Evolutionary conservation across 1,284 basidiomycete genomes (phyloP), one percentile per base, ranked within the genome.

Genomic region (Leucoagaricus sp.): DNA sequence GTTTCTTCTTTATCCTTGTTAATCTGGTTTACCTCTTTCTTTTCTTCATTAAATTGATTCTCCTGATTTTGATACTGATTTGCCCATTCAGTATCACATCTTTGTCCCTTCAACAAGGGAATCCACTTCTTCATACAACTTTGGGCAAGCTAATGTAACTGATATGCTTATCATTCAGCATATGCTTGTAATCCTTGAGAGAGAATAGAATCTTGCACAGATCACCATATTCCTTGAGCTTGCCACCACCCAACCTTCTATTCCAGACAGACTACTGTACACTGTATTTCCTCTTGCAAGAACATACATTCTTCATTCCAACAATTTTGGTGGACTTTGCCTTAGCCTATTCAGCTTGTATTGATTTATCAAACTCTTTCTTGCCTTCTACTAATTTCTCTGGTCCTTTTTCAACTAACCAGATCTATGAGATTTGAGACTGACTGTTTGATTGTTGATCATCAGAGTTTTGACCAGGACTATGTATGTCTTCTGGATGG

Each of bases 191-290:
- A n/a, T n/a, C n/a, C n/a, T n/a, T n/a, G n/a, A n/a, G n/a, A n/a
- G n/a, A n/a, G n/a, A n/a, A n/a, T n/a, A n/a, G n/a, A n/a, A n/a
- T n/a, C n/a, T n/a, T n/a, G n/a, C n/a, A n/a, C n/a, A n/a, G n/a
- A n/a, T n/a, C n/a, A n/a, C n/a, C n/a, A n/a, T n/a, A n/a, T n/a
- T n/a, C n/a, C n/a, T n/a, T n/a, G n/a, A n/a, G n/a, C n/a, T n/a
- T n/a, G n/a, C n/a, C n/a, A n/a, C n/a, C n/a, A n/a, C n/a, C 28
- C 15, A 12, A 26, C 51, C 23, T 53, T 53, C 51, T 41, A 53
- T 26, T 29, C 23, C 28, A 53, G 33, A 19, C 31, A 53, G 7
- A 17, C 26, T 12, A 53, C 41, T 9, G 29, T 19, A 19, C 51
- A 12, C 19, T 29, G 38, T 41, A 53, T 53, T 19, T 53, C 41